These are phyloP conservation scores for Vanilla planifolia DNA, from an alignment of 106 monocot species.

Conservation along the genomic window DNA sequence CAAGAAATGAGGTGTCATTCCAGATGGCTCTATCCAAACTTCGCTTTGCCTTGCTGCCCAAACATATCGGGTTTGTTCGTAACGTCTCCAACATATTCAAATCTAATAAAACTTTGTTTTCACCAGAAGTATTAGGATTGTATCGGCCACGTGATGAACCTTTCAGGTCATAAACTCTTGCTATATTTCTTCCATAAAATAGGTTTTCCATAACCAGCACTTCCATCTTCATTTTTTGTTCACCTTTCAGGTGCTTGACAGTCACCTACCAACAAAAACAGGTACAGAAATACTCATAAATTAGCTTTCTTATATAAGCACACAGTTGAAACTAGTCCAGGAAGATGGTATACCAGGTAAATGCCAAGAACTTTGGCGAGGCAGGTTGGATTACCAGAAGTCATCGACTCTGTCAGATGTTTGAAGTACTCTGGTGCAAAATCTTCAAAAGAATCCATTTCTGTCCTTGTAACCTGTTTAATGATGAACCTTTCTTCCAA, in stretches of 20 bases:
- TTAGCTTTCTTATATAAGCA: background rate
- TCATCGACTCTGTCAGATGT: conserved; percentile 58
- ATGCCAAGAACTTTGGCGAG: conserved; percentile 91
- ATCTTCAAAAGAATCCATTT: conserved; percentile 85
- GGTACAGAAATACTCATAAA: background rate
- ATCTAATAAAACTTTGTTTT: conserved; percentile 80
- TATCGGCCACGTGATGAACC: conserved; percentile 83
- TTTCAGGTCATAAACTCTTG: conserved; percentile 91
- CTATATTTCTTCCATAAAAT: conserved; percentile 62
- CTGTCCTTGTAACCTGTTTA: conserved; percentile 89
- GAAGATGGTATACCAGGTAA: conserved; percentile 55
- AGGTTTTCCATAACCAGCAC: conserved; percentile 95
- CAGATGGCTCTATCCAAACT: conserved; percentile 86
- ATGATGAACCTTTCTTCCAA: conserved; percentile 91
- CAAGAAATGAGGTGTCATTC: conserved; percentile 98
- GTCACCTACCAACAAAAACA: conserved; percentile 39
- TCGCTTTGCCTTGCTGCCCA: conserved; percentile 82
- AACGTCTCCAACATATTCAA: conserved; percentile 70
- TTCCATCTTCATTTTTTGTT: conserved; percentile 72
- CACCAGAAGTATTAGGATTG: conserved; percentile 63
- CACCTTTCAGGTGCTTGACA: conserved; percentile 67
- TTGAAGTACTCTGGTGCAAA: conserved; percentile 88
- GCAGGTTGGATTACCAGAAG: conserved; percentile 79
- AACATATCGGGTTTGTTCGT: conserved; percentile 76
- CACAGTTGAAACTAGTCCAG: background rate